phyloP scores from a whole-genome alignment of 2,329 filamentous ascomycete species.

The Lecanosticta acicola region DNA sequence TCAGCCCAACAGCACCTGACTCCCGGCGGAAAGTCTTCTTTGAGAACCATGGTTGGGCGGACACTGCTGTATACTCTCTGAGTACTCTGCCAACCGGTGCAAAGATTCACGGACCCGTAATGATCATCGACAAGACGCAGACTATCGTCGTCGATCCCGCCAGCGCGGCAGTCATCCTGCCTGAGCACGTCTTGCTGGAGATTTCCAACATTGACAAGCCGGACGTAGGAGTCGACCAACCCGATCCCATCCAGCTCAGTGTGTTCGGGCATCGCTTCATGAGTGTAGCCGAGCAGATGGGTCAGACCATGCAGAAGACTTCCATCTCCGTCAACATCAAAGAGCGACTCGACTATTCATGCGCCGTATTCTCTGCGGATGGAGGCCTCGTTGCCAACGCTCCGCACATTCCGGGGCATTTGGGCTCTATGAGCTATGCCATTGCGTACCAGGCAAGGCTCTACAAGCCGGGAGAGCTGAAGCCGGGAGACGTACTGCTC shows the following conservation, averaged over 20 bases:
- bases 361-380: conserved; percentile 40
- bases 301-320: conserved; percentile 51
- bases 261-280: conserved; percentile 55
- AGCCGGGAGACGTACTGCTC: conserved; percentile 38
- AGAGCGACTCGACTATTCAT: conserved; percentile 42
- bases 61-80: conserved; percentile 25
- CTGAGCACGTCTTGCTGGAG: conserved; percentile 39
- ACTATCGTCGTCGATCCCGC: conserved; percentile 42
- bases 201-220: conserved; percentile 41
- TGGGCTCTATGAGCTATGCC: conserved; percentile 42
- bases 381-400: conserved; percentile 41
- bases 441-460: conserved; percentile 44
- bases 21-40: conserved; percentile 71
- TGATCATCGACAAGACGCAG: conserved; percentile 41
- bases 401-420: conserved; percentile 40
- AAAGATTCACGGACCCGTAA: conserved; percentile 28
- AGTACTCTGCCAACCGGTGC: conserved; percentile 18
- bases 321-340: conserved; percentile 49
- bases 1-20: conserved; percentile 57
- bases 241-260: conserved; percentile 52
- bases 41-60: conserved; percentile 48
- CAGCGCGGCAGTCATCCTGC: conserved; percentile 34
- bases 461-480: conserved; percentile 39
- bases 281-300: conserved; percentile 57
- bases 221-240: conserved; percentile 48